A percentile compares a stretch with the other conserved stretches of the same genome.
These are phyloP conservation scores for Grosmannia clavigera DNA, from an alignment of 2,329 filamentous ascomycete genomes.

Conservation along the genomic window DNA sequence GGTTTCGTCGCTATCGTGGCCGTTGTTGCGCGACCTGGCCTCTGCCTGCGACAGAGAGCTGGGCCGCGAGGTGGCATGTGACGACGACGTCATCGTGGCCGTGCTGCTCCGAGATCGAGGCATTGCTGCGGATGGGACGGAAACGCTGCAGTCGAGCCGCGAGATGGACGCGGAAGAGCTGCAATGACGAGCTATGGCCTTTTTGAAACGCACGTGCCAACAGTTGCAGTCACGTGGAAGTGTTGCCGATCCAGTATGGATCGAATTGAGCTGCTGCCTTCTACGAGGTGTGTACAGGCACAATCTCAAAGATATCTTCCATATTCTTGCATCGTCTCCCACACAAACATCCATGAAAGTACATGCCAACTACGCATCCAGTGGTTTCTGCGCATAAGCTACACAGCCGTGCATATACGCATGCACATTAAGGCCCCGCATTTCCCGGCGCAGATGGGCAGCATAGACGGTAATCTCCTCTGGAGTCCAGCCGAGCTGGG, in stretches of 20 bases:
- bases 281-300: too few relatives aligned
- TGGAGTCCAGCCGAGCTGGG: slow-evolving; percentile 11
- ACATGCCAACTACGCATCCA: neutral
- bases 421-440: slow-evolving; percentile 8
- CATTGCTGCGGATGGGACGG: neutral
- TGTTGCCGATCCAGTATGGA: too few relatives aligned
- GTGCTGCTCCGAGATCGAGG: neutral
- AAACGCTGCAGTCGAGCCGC: neutral
- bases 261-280: too few relatives aligned
- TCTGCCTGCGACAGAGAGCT: neutral
- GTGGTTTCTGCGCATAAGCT: slow-evolving; percentile 11
- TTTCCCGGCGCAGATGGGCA: slow-evolving; percentile 10
- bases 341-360: too few relatives aligned
- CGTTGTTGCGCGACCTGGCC: neutral
- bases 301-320: too few relatives aligned
- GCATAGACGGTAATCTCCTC: slow-evolving; percentile 10
- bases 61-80: neutral
- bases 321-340: too few relatives aligned
- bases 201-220: neutral
- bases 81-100: neutral
- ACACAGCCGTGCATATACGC: slow-evolving; percentile 5
- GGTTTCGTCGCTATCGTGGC: neutral
- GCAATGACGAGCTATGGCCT: neutral
- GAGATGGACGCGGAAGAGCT: neutral
- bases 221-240: too few relatives aligned